Evolutionary conservation across 768 basidiomycete species (phyloP).

Genomic region (Agrocybe praecox): DNA sequence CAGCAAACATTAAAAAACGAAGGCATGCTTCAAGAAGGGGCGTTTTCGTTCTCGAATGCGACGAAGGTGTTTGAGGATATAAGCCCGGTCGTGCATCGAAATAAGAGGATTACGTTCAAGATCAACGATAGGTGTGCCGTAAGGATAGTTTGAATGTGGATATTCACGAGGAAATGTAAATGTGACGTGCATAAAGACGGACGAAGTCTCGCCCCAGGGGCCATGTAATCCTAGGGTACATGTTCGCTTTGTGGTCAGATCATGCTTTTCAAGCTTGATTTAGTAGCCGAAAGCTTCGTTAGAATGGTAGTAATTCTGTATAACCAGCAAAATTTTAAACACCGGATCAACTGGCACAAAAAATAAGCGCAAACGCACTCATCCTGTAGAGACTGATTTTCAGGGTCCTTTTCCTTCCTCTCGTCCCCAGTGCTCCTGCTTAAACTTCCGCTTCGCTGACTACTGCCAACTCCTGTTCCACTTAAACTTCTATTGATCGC

Average conservation of each 20-base stretch:
- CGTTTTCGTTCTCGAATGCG: slow-evolving; percentile 70
- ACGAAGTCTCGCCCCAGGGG: slow-evolving; percentile 88
- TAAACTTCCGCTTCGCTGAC: slow-evolving; percentile 52
- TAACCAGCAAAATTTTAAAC: slow-evolving; percentile 1
- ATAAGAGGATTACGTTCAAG: slow-evolving; percentile 85
- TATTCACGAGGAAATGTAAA: slow-evolving; percentile 90
- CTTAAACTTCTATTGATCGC: slow-evolving; percentile 22
- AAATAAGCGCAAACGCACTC: slow-evolving; percentile 61
- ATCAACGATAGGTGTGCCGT: slow-evolving; percentile 73
- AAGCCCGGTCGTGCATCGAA: slow-evolving; percentile 73
- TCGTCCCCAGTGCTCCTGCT: slow-evolving; percentile 32
- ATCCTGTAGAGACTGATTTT: slow-evolving; percentile 62
- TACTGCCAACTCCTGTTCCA: slow-evolving; percentile 18
- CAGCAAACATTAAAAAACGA: slow-evolving; percentile 74
- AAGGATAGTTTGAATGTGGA: slow-evolving; percentile 61
- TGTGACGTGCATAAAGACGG: slow-evolving; percentile 84
- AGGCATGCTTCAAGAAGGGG: slow-evolving; percentile 84
- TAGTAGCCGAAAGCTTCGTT: slow-evolving; percentile 62
- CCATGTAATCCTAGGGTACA: slow-evolving; percentile 88
- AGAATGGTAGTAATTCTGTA: slow-evolving; percentile 74
- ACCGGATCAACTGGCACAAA: background rate
- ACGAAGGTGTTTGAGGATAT: slow-evolving; percentile 77
- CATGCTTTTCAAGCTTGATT: slow-evolving; percentile 86
- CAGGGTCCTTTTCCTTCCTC: slow-evolving; percentile 31
- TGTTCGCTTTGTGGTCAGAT: slow-evolving; percentile 70